A percentile compares a stretch with the other conserved stretches of the same genome.
Evolutionary conservation across 495 filamentous ascomycete species (phyloP).

Genomic region (Tuber microsphaerosporum): DNA sequence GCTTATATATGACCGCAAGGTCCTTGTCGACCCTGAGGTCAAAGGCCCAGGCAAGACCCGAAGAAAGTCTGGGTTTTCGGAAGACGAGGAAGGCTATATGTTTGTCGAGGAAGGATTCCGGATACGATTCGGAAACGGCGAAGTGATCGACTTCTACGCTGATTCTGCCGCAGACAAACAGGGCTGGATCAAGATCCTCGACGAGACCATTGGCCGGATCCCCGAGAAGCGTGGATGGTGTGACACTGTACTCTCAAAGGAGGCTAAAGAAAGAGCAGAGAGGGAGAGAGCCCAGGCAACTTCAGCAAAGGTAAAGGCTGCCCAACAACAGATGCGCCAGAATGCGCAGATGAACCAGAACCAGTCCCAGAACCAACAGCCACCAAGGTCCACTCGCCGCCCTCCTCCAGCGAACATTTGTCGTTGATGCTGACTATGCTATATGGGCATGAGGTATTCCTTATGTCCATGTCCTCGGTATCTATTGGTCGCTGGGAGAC

Average conservation of each 20-base stretch:
- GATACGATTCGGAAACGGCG: slow-evolving; percentile 93
- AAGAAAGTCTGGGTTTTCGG: slow-evolving; percentile 88
- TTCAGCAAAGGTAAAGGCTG: slow-evolving; percentile 32
- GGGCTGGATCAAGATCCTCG: slow-evolving; percentile 88
- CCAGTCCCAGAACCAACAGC: slow-evolving; percentile 20
- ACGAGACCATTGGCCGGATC: slow-evolving; percentile 67
- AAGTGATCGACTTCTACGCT: slow-evolving; percentile 97
- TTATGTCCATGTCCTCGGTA: slow-evolving; percentile 4
- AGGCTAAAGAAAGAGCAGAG: slow-evolving; percentile 35
- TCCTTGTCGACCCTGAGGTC: slow-evolving; percentile 71
- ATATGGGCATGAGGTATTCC: neutral
- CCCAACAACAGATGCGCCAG: slow-evolving; percentile 37
- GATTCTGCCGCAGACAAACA: slow-evolving; percentile 79
- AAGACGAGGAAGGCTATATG: slow-evolving; percentile 99
- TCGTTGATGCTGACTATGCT: slow-evolving; percentile 10
- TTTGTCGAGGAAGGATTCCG: slow-evolving; percentile 99
- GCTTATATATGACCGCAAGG: slow-evolving; percentile 84
- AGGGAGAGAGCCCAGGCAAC: slow-evolving; percentile 31
- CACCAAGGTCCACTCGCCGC: slow-evolving; percentile 32
- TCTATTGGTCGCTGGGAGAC: slow-evolving; percentile 12
- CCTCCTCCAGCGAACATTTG: slow-evolving; percentile 30
- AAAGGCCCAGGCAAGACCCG: slow-evolving; percentile 66
- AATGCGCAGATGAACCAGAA: slow-evolving; percentile 23
- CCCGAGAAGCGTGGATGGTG: slow-evolving; percentile 62
- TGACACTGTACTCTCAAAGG: slow-evolving; percentile 63